These are phyloP conservation scores for Teratosphaeria zuluensis DNA, from an alignment of 2,329 filamentous ascomycete species.

Conservation along the genomic window DNA sequence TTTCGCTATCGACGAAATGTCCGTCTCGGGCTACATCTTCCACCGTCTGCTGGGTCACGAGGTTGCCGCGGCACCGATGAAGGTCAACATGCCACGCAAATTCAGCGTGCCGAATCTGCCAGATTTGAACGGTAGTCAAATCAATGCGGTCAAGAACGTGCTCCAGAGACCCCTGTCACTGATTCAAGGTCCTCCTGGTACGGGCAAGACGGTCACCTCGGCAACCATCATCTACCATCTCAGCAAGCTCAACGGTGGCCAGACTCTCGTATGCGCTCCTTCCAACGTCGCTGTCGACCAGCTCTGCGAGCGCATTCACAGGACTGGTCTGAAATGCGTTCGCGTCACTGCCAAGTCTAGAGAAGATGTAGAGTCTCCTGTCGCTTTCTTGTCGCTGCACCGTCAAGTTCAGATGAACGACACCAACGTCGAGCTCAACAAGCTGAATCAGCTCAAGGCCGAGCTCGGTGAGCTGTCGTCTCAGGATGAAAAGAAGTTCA, in stretches of 20 bases:
- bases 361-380: slow-evolving; percentile 97
- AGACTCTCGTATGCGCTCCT: slow-evolving; percentile 90
- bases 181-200: slow-evolving; percentile 94
- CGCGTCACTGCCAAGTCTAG: slow-evolving; percentile 97
- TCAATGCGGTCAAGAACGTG: slow-evolving; percentile 91
- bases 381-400: slow-evolving; percentile 88
- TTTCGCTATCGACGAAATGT: slow-evolving; percentile 95
- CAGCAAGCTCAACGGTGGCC: slow-evolving; percentile 86
- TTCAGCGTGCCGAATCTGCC: slow-evolving; percentile 91
- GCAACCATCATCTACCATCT: slow-evolving; percentile 98
- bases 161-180: slow-evolving; percentile 87
- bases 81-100: slow-evolving; percentile 90
- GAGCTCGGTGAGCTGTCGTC: slow-evolving; percentile 87
- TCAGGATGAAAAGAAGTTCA: slow-evolving; percentile 97
- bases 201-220: slow-evolving; percentile 96
- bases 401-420: slow-evolving; percentile 96
- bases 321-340: slow-evolving; percentile 89
- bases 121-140: slow-evolving; percentile 90
- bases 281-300: slow-evolving; percentile 98
- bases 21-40: slow-evolving; percentile 97
- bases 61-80: slow-evolving; percentile 88
- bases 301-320: slow-evolving; percentile 91
- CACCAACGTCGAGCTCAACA: slow-evolving; percentile 85
- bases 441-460: slow-evolving; percentile 84
- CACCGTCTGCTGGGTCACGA: slow-evolving; percentile 93